phyloP scores from a whole-genome alignment of 495 filamentous ascomycete species.

The Lasiosphaeria miniovina region DNA sequence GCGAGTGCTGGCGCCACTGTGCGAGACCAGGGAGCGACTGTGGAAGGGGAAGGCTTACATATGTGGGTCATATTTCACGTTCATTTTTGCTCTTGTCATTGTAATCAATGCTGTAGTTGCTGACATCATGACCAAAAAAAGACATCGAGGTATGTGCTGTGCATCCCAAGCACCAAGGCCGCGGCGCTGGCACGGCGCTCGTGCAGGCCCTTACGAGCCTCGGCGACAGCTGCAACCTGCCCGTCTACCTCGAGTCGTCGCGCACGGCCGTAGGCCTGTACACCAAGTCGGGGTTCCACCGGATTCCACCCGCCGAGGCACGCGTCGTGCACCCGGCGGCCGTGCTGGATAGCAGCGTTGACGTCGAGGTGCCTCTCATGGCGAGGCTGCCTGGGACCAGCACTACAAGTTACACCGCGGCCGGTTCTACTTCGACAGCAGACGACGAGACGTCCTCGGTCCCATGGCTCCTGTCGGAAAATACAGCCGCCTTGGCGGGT shows the following conservation, averaged over 20 bases:
- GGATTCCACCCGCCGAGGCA: constrained; percentile 16
- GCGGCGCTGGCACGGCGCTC: constrained; percentile 38
- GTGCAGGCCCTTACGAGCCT: constrained; percentile 40
- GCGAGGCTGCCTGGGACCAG: constrained; percentile 18
- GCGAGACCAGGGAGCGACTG: constrained; percentile 31
- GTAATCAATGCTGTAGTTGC: too few species aligned
- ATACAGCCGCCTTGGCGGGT: too few species aligned
- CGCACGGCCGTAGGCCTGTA: constrained; percentile 27
- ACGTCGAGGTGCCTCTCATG: constrained; percentile 30
- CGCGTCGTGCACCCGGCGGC: constrained; percentile 22
- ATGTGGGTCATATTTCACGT: constrained; percentile 22
- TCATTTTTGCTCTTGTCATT: not conserved
- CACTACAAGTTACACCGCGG: not conserved
- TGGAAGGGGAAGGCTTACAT: constrained; percentile 27
- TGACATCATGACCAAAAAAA: constrained; percentile 1
- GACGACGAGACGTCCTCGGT: too few species aligned
- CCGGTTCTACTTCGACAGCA: too few species aligned
- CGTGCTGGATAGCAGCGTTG: constrained; percentile 17
- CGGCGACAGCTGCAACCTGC: constrained; percentile 36
- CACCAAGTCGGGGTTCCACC: constrained; percentile 25
- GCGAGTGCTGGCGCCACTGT: constrained; percentile 25
- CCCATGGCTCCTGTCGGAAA: too few species aligned
- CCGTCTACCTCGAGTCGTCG: constrained; percentile 32
- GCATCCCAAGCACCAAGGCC: constrained; percentile 37
- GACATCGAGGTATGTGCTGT: constrained; percentile 33